Base-by-base conservation (phyloP, 2,329 filamentous ascomycete genomes). In the Neocatenulostroma microsporum region DNA sequence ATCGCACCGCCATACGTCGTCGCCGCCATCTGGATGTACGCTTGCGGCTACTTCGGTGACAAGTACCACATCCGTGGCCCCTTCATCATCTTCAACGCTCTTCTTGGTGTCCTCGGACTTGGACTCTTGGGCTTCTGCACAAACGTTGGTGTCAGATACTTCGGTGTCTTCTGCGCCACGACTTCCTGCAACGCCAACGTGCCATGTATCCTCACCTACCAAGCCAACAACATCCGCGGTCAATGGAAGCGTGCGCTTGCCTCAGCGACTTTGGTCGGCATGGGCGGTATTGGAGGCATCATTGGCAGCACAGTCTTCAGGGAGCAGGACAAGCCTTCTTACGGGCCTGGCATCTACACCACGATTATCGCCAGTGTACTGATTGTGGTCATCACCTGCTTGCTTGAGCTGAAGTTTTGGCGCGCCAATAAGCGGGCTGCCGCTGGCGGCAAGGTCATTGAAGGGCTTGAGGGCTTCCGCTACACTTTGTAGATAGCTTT, bases 191-290 rank as follows among this genome's bases (percentile, higher is more conserved):
- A 58, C 31, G 48, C 79, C 46, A 54, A 91, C 56, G 69, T 89
- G 4, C 85, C 86, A 0, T 70, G 77, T 2, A 69, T 76, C 30
- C 76, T 93, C 66, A 74, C 83, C 0, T 91, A 85, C 64, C 84
- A 89, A 64, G 83, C 84, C 28, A 91, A 89, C 63, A 93, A 93
- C 61, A 81, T 93, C 53, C 78, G 83, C 36, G 85, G 84, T 0
- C 84, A 91, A 63, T 93, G 84, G 84, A 93, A 89, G 66, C 76
- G 86, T 31, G 84, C 84, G 1, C 80, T 91, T 48, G 80, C 77
- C 57, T 83, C 77, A 41, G 82, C 84, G 2, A 81, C 79, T 0
- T 71, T 89, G 2, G 81, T 91, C 3, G 82, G 80, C 1, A 76
- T 83, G 33, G 84, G 84, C 6, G 84, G 82, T 2, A 67, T 93